phyloP scores from a whole-genome alignment of 768 basidiomycete genomes.

The Pisolithus microcarpus region DNA sequence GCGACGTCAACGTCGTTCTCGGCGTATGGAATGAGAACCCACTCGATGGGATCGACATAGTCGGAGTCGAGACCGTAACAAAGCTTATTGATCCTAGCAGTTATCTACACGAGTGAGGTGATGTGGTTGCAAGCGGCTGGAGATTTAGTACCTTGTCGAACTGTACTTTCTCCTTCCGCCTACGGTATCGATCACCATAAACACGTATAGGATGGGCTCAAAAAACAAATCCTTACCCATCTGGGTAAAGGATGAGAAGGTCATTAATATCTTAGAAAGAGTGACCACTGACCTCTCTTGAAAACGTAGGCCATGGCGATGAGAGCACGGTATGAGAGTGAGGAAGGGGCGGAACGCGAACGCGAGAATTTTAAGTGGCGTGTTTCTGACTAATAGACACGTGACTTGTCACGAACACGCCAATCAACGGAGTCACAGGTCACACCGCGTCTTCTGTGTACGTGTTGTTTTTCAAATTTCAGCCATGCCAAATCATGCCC shows the following conservation, averaged over 20 bases:
- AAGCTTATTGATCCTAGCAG: conserved; percentile 78
- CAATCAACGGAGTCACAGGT: conserved; percentile 22
- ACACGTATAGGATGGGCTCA: conserved; percentile 19
- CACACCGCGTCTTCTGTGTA: conserved; percentile 23
- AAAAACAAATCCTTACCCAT: conserved; percentile 34
- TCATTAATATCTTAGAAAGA: conserved; percentile 3
- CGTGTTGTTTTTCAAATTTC: conserved; percentile 5
- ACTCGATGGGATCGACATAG: conserved; percentile 90
- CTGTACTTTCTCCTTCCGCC: conserved; percentile 86
- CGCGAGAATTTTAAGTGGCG: conserved; percentile 23
- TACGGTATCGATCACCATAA: conserved; percentile 18
- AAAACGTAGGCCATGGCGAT: conserved; percentile 44
- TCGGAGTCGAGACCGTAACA: conserved; percentile 94
- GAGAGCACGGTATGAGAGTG: conserved; percentile 3
- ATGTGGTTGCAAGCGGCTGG: conserved; percentile 7
- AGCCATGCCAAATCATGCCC: conserved; percentile 21
- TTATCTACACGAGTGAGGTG: conserved; percentile 50
- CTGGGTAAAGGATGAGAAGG: conserved; percentile 23
- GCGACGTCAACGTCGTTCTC: conserved; percentile 6
- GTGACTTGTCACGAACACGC: conserved; percentile 27
- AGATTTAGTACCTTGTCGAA: conserved; percentile 73
- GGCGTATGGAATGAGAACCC: neutral
- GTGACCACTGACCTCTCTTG: conserved; percentile 45
- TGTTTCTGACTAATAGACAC: conserved; percentile 12
- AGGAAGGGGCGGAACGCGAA: conserved; percentile 18